Conservation (phyloP, 2,329 filamentous ascomycete species). For the Penicillium sp. region DNA sequence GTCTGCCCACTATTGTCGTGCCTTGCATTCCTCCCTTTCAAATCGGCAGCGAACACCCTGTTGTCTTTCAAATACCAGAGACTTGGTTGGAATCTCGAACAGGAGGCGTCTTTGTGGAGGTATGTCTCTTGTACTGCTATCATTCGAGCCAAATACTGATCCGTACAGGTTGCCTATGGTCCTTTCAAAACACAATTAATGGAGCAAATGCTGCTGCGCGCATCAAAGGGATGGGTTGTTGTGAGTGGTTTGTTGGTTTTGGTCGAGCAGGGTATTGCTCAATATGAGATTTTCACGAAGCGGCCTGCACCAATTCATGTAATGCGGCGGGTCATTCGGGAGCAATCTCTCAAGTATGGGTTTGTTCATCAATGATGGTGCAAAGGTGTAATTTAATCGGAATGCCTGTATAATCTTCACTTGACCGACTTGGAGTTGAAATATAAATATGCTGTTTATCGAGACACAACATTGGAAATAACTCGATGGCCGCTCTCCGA, state of each 20-base stretch:
- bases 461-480: no score
- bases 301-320: slow-evolving; percentile 28
- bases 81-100: slow-evolving; percentile 28
- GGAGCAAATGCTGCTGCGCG: slow-evolving; percentile 15
- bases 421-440: no score
- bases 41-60: slow-evolving; percentile 13
- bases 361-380: slow-evolving; percentile 10
- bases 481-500: no score
- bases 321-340: slow-evolving; percentile 24
- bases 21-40: slow-evolving; percentile 26
- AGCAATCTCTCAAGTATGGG: slow-evolving; percentile 16
- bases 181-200: slow-evolving; percentile 19
- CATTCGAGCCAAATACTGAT: not conserved
- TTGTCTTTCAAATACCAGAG: slow-evolving; percentile 18
- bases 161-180: slow-evolving; percentile 20
- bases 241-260: slow-evolving; percentile 27
- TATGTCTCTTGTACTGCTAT: slow-evolving; percentile 4
- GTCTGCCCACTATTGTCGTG: slow-evolving; percentile 26
- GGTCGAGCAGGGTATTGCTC: slow-evolving; percentile 29
- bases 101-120: slow-evolving; percentile 30
- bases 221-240: slow-evolving; percentile 25
- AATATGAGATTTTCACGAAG: slow-evolving; percentile 30
- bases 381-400: not conserved
- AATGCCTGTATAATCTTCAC: no score
- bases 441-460: no score